phyloP scores from a whole-genome alignment of 176 grass and related monocot species.

The Sorghum bicolor region Sorghum_bicolor_NCBIv3 NC_012878.2:51135501-51136000 shows the following conservation, averaged over 20 bases:
- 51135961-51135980: no score
- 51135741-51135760: not conserved
- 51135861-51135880: slow-evolving; percentile 31
- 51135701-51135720: not conserved
- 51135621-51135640: no score
- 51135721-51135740: not conserved
- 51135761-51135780: not conserved
- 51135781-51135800: slow-evolving; percentile 11
- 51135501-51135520: no score
- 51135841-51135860: not conserved
- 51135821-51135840: not conserved
- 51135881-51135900: not conserved
- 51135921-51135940: no score
- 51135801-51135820: not conserved
- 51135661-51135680: no score
- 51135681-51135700: not conserved
- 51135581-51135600: no score
- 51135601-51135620: no score
- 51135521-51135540: no score
- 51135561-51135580: no score
- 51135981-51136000: no score
- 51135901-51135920: slow-evolving; percentile 11
- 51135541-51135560: not conserved
- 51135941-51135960: no score
- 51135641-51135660: no score